Evolutionary conservation across 305 asterid species (phyloP), one percentile per base, ranked within the genome.

Genomic region (Stenogyne calaminthoides): DNA sequence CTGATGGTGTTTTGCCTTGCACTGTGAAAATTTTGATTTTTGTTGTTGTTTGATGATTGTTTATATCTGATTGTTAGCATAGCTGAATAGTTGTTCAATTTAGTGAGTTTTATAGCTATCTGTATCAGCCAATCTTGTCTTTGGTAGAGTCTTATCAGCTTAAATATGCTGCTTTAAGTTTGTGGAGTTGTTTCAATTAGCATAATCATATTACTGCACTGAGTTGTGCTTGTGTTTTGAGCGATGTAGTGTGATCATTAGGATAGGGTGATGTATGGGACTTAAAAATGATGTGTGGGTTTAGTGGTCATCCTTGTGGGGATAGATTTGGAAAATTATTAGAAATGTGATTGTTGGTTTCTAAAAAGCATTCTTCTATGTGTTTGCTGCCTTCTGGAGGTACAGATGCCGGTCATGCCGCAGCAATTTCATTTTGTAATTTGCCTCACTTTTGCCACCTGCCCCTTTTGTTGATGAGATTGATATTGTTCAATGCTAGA

Each of bases 51-150:
- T 55, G 16, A 44, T 76, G 49, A 32, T 64, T 67, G 64, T 42
- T 67, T 44, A 3, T n/a, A 55, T 16, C 29, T 34, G 34, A 2
- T 58, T 80, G 52, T 54, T 51, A 59, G 27, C 9, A 25, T 7
- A 49, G 67, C 27, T 75, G 71, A 63, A 39, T 79, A 57, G 20
- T 49, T 55, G 73, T 69, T 57, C 47, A 20, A 4, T 36, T 70
- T 37, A 39, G n/a, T n/a, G n/a, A n/a, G n/a, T n/a, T n/a, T n/a
- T n/a, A n/a, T n/a, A n/a, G n/a, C n/a, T n/a, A n/a, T n/a, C n/a
- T n/a, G n/a, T n/a, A n/a, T n/a, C n/a, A n/a, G n/a, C n/a, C n/a
- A 56, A 54, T 66, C 19, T 27, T 66, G 57, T 63, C 15, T 19
- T 75, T 7, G 59, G 57, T 46, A 52, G 52, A 49, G 39, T 44